Percentiles rank a stretch among this genome's conserved stretches.
These are phyloP conservation scores for Nigrospora osmanthi DNA, from an alignment of 2,329 filamentous ascomycete genomes.

Conservation along the genomic window DNA sequence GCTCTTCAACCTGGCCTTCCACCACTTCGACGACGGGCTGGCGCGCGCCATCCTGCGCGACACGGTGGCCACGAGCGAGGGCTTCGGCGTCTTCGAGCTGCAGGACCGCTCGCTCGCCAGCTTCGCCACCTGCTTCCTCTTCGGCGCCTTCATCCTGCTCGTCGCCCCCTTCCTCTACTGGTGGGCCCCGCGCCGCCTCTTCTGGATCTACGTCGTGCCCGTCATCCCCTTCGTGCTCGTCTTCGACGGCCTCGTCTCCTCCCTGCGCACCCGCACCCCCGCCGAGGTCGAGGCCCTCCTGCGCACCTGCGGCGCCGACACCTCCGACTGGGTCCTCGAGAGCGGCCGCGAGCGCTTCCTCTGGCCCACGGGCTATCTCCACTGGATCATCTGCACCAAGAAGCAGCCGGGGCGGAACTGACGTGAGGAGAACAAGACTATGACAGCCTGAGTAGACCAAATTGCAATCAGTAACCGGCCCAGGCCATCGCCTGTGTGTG, in stretches of 20 bases:
- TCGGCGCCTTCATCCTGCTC: slow-evolving; percentile 43
- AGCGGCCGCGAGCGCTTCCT: slow-evolving; percentile 39
- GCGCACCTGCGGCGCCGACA: slow-evolving; percentile 38
- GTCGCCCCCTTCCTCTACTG: slow-evolving; percentile 46
- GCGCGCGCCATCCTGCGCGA: slow-evolving; percentile 55
- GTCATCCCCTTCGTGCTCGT: slow-evolving; percentile 59
- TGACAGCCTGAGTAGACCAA: neutral
- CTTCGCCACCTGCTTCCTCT: slow-evolving; percentile 42
- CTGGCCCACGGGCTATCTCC: slow-evolving; percentile 41
- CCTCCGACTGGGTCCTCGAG: slow-evolving; percentile 37
- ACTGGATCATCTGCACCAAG: slow-evolving; percentile 44
- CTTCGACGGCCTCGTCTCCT: slow-evolving; percentile 63
- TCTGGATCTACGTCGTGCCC: slow-evolving; percentile 59
- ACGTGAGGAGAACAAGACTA: neutral
- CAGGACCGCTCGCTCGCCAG: slow-evolving; percentile 54
- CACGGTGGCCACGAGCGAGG: slow-evolving; percentile 56
- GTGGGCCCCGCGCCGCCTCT: slow-evolving; percentile 43
- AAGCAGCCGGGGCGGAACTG: slow-evolving; percentile 3
- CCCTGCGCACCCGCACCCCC: slow-evolving; percentile 57
- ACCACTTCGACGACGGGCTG: slow-evolving; percentile 63
- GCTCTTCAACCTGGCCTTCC: slow-evolving; percentile 67
- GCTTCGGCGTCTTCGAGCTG: slow-evolving; percentile 67
- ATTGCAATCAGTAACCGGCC: neutral
- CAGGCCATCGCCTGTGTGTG: too few relatives aligned
- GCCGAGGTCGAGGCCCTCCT: slow-evolving; percentile 57